Evolutionary conservation across 495 filamentous ascomycete genomes (phyloP), one percentile per base, ranked within the genome.

Genomic region (Penicillium ucsense): DNA sequence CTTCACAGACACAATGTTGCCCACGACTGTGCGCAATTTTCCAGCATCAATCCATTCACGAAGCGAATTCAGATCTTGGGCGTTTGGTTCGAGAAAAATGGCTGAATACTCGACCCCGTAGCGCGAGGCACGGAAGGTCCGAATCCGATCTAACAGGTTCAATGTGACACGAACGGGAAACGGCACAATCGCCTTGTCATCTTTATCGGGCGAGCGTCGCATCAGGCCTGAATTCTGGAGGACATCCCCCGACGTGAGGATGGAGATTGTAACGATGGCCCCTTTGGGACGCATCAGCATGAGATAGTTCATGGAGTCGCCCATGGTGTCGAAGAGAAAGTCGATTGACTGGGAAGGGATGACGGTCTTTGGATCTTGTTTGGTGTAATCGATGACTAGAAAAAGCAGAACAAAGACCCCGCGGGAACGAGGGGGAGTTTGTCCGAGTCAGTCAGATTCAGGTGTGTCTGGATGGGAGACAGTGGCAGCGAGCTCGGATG

Each of bases 321-420:
- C 65, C 49, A 67, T 57, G 31, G 77, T 79, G 55, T 80, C 78
- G 35, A 73, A 71, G 32, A 79, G 60, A 52, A 77, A 70, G 54
- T 82, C 77, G 8, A 73, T 68, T 0, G 58, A 67, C 9, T 68
- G 56, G 4, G 63, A 53, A 0, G 63, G 69, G 4, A 80, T 65
- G 6, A 34, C 64, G 4, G 62, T 45, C 27, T 66, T 57, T 4
- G 76, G 64, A 34, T 74, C 58, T 8, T 52, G 46, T 46, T 63
- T 72, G 44, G 53, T 70, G 48, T 80, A 81, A 49, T 80, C 76
- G 43, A 81, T 57, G 30, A 75, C 60, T 62, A 46, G 20, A 20
- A 20, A 20, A 20, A 20, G 20, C 20, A 20, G 20, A 20, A 20
- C 20, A 20, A 20, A 20, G 20, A 20, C 20, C 20, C 20, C 20